Base-by-base conservation (phyloP, 179 eudicot species). In the Pouteria campechiana region DNA sequence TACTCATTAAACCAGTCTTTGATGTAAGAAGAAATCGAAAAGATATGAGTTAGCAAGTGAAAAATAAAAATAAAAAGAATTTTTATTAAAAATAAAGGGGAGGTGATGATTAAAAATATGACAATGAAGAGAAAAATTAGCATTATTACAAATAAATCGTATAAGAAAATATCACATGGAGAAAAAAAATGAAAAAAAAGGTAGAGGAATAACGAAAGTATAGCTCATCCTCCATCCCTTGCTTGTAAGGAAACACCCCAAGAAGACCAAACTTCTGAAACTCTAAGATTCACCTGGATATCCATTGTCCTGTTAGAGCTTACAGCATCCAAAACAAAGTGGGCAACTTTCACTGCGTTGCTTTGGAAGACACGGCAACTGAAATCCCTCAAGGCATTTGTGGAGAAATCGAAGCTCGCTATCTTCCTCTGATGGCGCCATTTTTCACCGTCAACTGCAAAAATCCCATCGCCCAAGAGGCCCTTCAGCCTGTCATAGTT, bases 391-490 rank as follows among this genome's bases (percentile, higher is more conserved):
- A 83, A 61, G 2, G 54, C 52, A 67, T 55, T 79, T 0, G 96
- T 69, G 8, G 93, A 86, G 37, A 83, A 86, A 44, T 83, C 96
- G 12, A 63, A 28, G 67, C 96, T 86, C 1, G 90, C 69, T 5
- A 72, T 46, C 45, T 83, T 83, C 52, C 96, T 72, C 58, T 82
- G 96, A 18, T 65, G 54, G 22, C 75, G 67, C 89, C 96, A 86
- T 33, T 74, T 79, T 1, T 75, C 89, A 31, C 89, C 93, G 50
- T 86, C 89, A 25, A 83, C 96, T 0, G 81, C 19, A 46, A 86
- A 83, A 31, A 86, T 86, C 37, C 96, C 89, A 41, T 86, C 85
- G 1, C 96, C 93, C 20, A 86, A 58, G 14, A 86, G 67, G 50
- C 65, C 78, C 4, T 43, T 74, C 12, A 79, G 35, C 17, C 61